Evolutionary conservation across 768 basidiomycete species (phyloP), one percentile per base, ranked within the genome.

Genomic region (Fomitopsis serialis): DNA sequence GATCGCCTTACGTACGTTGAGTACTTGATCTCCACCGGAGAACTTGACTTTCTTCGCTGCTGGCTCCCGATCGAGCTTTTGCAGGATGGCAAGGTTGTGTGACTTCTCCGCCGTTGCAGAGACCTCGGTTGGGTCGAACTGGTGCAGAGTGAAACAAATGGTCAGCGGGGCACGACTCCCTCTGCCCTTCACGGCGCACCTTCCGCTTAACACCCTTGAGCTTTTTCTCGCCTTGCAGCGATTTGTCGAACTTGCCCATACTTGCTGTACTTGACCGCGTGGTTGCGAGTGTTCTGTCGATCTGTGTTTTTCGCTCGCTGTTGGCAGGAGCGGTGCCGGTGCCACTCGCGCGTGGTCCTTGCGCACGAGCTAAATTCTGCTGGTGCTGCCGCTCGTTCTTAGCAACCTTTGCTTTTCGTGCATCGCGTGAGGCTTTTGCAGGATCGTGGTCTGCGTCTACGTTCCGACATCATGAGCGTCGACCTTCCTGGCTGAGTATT

Each of bases 241-340:
- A 83, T 58, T 82, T 86, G 68, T 98, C 96, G 62, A 97, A 99
- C 61, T 81, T 86, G 58, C 97, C 97, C 86, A 99, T 86, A 62
- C 92, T 95, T 0, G 94, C 97, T 0, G 97, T 99, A 56, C 93
- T 93, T 25, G 76, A 73, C 54, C 89, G 82, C 1, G 88, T 84
- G 11, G 85, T 51, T 12, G 48, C 49, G 21, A 54, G 48, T 24
- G 54, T 54, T 46, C 48, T 42, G 19, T 49, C 54, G 21, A 54
- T 32, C 29, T 45, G 40, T 19, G 36, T 46, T 42, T 51, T 92
- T 22, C 89, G 82, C 45, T 76, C 68, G 21, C 34, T 9, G 24
- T 53, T 34, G n/a, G 56, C 42, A 17, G 57, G 35, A 1, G 59
- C 35, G 35, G 23, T 45, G 34, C 59, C 35, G 35, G 23, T 45